Base-by-base conservation (phyloP, 257 asterid species). In the Verbena officinalis region DNA sequence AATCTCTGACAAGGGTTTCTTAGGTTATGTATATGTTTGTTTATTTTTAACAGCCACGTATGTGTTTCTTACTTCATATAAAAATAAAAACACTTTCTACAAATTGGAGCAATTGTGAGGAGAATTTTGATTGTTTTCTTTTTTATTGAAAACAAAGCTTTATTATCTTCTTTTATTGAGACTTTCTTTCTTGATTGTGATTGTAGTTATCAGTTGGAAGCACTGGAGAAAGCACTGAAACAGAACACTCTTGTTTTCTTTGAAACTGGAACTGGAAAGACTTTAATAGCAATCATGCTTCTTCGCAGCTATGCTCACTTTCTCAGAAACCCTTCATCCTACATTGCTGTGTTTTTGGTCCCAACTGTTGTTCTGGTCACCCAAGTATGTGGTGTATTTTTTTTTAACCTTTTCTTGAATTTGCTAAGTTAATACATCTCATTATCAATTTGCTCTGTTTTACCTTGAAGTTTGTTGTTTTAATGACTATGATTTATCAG, bases 251-350 rank as follows among this genome's bases (percentile, higher is more conserved):
- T 88, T 64, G 95, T 81, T 57, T 88, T 56, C 85, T 71, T 91
- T 3, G 98, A 91, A 67, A 91, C 95, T 1, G 96, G 98, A 43
- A 78, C 92, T 0, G 96, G 96, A 9, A 91, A 91, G 77, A 88
- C 90, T 16, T 77, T 91, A 4, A 86, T 91, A 8, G 94, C 95
- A 0, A 73, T 86, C 53, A 91, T 89, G 98, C 98, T 91, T 63
- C 76, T 91, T 4, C 86, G 92, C 7, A 81, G 87, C 69, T 83
- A 83, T 27, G 90, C 89, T 2, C 68, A 74, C 57, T 60, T 72
- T 17, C 69, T 89, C 44, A 71, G 86, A 14, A 91, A 86, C 79
- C 95, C 95, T 0, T 72, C 90, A 1, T 72, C 87, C 17, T 65
- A 65, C 59, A 19, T 86, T 55, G 92, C 95, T 36, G 88, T 91